These are phyloP conservation scores for Globisporangium takayamanum DNA, from an alignment of 352 stramenopile genomes.

Conservation along the genomic window DNA sequence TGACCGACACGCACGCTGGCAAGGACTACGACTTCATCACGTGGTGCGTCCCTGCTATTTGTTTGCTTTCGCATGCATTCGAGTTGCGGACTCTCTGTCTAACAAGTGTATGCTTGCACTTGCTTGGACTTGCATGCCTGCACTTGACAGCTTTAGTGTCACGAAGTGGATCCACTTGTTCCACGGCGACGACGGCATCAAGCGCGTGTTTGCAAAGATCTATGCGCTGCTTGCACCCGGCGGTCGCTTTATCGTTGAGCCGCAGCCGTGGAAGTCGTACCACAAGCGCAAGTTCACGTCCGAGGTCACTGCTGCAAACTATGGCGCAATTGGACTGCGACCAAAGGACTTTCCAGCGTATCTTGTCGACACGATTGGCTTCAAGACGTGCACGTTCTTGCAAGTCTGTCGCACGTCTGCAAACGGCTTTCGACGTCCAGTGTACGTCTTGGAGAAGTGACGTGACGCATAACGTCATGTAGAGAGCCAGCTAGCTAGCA, in stretches of 20 bases:
- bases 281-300: constrained; percentile 84
- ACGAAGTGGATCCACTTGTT: constrained; percentile 91
- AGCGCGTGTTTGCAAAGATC: constrained; percentile 62
- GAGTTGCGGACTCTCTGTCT: too few relatives aligned
- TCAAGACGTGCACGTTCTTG: constrained; percentile 60
- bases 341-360: constrained; percentile 68
- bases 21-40: constrained; percentile 77
- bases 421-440: constrained; percentile 65
- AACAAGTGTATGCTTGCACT: too few relatives aligned
- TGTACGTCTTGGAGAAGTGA: constrained; percentile 71
- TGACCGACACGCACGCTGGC: constrained; percentile 45
- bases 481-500: constrained; percentile 2
- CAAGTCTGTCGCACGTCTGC: constrained; percentile 70
- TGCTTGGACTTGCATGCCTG: neutral
- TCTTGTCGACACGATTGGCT: constrained; percentile 52
- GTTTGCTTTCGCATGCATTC: too few relatives aligned
- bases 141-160: constrained; percentile 62
- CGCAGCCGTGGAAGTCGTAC: constrained; percentile 86
- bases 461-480: neutral
- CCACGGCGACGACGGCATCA: constrained; percentile 79
- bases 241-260: constrained; percentile 76
- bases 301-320: constrained; percentile 63
- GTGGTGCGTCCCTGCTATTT: constrained; percentile 28
- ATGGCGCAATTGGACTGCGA: constrained; percentile 59
- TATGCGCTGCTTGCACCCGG: constrained; percentile 55